These are phyloP conservation scores for Paramecium sexaurelia DNA, from an alignment of 73 alveolate species.

Conservation along the genomic window DNA sequence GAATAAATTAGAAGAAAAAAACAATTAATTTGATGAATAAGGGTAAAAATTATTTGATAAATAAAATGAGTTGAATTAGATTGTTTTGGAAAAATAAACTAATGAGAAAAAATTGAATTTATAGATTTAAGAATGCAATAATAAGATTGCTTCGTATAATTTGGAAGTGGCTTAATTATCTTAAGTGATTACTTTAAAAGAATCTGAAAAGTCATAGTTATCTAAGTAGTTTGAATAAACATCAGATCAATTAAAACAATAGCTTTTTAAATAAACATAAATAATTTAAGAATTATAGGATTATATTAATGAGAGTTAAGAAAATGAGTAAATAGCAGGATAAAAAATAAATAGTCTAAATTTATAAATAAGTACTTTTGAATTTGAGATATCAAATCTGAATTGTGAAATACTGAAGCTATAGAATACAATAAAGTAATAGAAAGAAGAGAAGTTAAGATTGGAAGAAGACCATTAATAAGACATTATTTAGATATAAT, in stretches of 20 bases:
- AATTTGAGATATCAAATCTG: not conserved
- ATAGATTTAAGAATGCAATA: not conserved
- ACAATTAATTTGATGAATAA: not conserved
- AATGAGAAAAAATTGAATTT: not conserved
- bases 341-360: not conserved
- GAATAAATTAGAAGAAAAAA: not conserved
- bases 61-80: not conserved
- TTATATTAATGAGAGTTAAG: not conserved
- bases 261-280: not conserved
- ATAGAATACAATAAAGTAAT: not conserved
- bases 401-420: not conserved
- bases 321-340: not conserved
- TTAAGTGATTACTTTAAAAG: not conserved
- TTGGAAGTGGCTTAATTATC: not conserved
- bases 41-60: not conserved
- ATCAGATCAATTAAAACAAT: not conserved
- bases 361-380: not conserved
- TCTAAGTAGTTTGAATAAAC: constrained; percentile 2
- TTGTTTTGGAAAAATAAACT: not conserved
- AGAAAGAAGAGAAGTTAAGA: not conserved
- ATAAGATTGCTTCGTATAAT: not conserved
- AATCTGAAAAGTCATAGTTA: not conserved
- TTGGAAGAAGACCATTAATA: not conserved
- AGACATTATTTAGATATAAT: not conserved
- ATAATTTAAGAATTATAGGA: not conserved